Evolutionary conservation across 768 basidiomycete species (phyloP), one percentile per base, ranked within the genome.

Genomic region (Lentinula guzmanii): DNA sequence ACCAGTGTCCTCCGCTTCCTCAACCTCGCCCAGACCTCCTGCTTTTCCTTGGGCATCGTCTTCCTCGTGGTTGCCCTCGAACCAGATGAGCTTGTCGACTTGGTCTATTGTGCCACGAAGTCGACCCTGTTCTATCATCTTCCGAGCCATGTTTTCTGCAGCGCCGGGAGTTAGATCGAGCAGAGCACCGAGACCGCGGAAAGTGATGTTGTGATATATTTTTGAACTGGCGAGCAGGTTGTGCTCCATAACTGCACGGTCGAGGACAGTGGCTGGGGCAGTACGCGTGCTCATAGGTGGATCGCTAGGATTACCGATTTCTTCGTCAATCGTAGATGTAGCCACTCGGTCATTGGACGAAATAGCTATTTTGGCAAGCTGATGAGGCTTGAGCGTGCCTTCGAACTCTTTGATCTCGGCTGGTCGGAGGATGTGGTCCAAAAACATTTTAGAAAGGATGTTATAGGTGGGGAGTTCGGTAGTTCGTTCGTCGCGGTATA

Each of bases 231-330:
- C 94, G 63, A 98, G 84, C 9, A 99, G 81, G 72, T 99, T 99
- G 75, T 99, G 97, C 71, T 99, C 97, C 89, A 98, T 93, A 51
- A 99, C 95, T 5, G 97, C 97, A 51, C 95, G 86, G 72, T 98
- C 97, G 46, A 99, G 82, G 18, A 99, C 95, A 9, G 95, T 98
- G 5, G 93, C 88, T 3, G 97, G 96, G 1, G 95, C 96, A 45
- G 89, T 93, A 64, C 95, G 84, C 42, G 84, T 91, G 74, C 89
- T 91, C 15, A 81, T 75, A 11, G 76, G 78, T 7, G 85, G 80
- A 31, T 86, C 87, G 33, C 71, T 72, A 48, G 74, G 76, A 37
- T 76, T 77, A 21, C 71, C 71, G 45, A 74, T 66, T 42, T 79
- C 82, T 58, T 87, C 84, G 57, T 85, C 82, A 46, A 83, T 82